These are phyloP conservation scores for Torulaspora delbrueckii DNA, from an alignment of 805 yeast species.

Conservation along the genomic window DNA sequence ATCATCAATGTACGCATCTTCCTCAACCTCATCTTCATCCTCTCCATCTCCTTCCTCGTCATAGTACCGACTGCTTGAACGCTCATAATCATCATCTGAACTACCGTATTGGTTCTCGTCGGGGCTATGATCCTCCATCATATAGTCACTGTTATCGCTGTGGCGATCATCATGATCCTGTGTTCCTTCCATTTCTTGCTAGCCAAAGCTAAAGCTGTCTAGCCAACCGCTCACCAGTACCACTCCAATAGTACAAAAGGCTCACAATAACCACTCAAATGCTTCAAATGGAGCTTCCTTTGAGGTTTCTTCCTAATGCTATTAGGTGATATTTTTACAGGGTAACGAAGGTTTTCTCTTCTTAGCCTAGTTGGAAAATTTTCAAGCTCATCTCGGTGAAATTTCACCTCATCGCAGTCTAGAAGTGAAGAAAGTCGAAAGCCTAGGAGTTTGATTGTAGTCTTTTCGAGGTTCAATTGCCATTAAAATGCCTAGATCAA, in stretches of 20 bases:
- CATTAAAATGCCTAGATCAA: constrained; percentile 87
- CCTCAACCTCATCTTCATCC: constrained; percentile 20
- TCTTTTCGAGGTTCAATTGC: not conserved
- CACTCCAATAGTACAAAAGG: not conserved
- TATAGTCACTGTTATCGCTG: constrained; percentile 14
- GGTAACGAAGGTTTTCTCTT: constrained; percentile 5
- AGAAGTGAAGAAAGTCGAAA: not conserved
- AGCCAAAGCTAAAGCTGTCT: not conserved
- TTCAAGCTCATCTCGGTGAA: constrained; percentile 18
- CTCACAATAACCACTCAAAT: not conserved
- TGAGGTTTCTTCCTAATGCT: not conserved
- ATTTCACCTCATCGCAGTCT: constrained; percentile 9
- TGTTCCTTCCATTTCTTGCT: constrained; percentile 1
- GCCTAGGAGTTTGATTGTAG: not conserved
- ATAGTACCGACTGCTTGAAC: constrained; percentile 10
- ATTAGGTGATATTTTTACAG: not conserved
- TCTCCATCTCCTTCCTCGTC: constrained; percentile 19
- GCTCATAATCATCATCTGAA: constrained; percentile 5
- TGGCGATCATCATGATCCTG: constrained; percentile 8
- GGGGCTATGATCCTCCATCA: constrained; percentile 12
- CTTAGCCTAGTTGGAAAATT: constrained; percentile 10
- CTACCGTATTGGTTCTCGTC: constrained; percentile 13
- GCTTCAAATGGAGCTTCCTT: not conserved
- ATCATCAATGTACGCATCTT: constrained; percentile 27
- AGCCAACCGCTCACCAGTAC: not conserved